Percentiles rank a stretch among this genome's conserved stretches.
Conservation (phyloP, 2,329 filamentous ascomycete genomes). For the Periconia sp. region DNA sequence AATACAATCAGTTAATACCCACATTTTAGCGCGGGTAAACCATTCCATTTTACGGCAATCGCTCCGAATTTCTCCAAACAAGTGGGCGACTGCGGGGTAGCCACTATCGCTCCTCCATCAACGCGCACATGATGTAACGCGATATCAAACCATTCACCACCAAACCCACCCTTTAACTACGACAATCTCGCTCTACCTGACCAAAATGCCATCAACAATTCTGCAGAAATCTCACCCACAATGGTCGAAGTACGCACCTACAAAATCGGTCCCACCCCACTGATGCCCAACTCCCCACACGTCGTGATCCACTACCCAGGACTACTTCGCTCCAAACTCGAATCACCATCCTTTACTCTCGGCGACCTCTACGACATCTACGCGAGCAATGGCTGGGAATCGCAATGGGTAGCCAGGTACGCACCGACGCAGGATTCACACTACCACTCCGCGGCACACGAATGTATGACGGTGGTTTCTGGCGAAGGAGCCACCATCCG, state of each 20-base stretch:
- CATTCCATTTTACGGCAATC: not conserved
- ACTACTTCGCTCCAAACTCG: slow-evolving; percentile 35
- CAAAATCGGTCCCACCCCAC: slow-evolving; percentile 22
- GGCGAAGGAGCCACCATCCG: slow-evolving; percentile 55
- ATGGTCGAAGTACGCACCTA: slow-evolving; percentile 23
- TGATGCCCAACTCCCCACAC: slow-evolving; percentile 47
- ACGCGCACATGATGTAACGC: not conserved
- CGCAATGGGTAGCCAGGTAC: slow-evolving; percentile 61
- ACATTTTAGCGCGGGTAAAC: not conserved
- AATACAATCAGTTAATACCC: no score
- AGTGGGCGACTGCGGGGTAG: not conserved
- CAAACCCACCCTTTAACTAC: not conserved
- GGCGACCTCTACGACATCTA: slow-evolving; percentile 49
- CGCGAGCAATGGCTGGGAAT: slow-evolving; percentile 53
- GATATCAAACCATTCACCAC: not conserved
- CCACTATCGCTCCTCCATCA: not conserved
- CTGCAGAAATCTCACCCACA: not conserved
- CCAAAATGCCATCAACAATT: not conserved
- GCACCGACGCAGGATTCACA: slow-evolving; percentile 57
- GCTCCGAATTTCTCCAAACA: not conserved
- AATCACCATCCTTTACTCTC: slow-evolving; percentile 24
- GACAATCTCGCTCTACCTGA: not conserved
- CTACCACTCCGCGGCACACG: slow-evolving; percentile 60
- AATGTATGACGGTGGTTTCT: slow-evolving; percentile 60
- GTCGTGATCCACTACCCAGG: slow-evolving; percentile 58